Evolutionary conservation across 176 grass and related monocot species (phyloP).

Genomic region (Raddia distichophylla): DNA sequence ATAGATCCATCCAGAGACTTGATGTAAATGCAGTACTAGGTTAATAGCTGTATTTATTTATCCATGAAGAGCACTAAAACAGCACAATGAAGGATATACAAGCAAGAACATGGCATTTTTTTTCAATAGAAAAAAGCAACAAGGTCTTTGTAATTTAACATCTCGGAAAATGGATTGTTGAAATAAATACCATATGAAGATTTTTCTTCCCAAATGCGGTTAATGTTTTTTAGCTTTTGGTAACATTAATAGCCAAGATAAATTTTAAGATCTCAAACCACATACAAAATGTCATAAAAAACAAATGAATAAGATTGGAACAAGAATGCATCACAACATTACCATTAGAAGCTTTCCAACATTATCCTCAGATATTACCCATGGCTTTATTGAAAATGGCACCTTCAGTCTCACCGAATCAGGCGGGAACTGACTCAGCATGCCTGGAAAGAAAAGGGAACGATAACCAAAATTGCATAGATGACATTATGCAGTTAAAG

Average conservation of each 20-base stretch:
- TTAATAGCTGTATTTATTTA: conserved; percentile 18
- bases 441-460: conserved; percentile 45
- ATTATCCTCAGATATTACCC: conserved; percentile 78
- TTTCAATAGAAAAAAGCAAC: conserved; percentile 15
- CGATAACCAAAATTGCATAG: conserved; percentile 13
- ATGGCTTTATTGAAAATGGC: conserved; percentile 77
- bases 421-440: conserved; percentile 83
- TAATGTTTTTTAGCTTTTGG: not conserved
- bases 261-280: conserved; percentile 15
- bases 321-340: conserved; percentile 38
- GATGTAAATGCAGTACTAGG: conserved; percentile 20
- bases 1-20: conserved; percentile 1
- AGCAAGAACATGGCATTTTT: conserved; percentile 5
- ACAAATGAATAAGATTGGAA: conserved; percentile 20
- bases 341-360: conserved; percentile 98
- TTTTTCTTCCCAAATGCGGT: not conserved
- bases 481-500: not conserved
- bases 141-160: conserved; percentile 10
- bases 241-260: conserved; percentile 27
- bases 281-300: conserved; percentile 1
- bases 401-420: conserved; percentile 63
- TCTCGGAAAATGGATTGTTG: conserved; percentile 26
- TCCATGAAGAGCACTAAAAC: conserved; percentile 3
- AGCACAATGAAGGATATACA: conserved; percentile 23
- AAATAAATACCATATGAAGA: not conserved